Percentiles rank a stretch among this genome's conserved stretches.
Evolutionary conservation across 75 land plant species (phyloP).

Genomic region (Azolla pinnata): DNA sequence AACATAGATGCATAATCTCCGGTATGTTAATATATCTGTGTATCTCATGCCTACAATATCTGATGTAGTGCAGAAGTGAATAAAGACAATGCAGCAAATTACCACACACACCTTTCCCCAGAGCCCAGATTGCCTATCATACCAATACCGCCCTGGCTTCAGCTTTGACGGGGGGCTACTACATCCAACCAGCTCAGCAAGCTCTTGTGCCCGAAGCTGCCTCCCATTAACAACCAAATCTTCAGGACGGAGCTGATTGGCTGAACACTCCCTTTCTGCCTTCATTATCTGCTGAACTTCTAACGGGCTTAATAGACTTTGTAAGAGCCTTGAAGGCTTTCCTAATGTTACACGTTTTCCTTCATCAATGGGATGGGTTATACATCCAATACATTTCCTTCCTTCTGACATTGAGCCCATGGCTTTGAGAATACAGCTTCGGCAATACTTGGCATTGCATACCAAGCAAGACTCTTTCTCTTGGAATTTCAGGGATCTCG

Average conservation of each 20-base stretch:
- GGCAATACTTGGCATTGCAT: slow-evolving; percentile 83
- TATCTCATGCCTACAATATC: no score
- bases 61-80: background rate
- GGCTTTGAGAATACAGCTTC: slow-evolving; percentile 69
- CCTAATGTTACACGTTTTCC: slow-evolving; percentile 61
- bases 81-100: slow-evolving; percentile 4
- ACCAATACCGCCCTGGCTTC: slow-evolving; percentile 93
- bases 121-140: slow-evolving; percentile 91
- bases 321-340: slow-evolving; percentile 78
- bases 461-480: slow-evolving; percentile 91
- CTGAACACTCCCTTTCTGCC: slow-evolving; percentile 76
- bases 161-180: slow-evolving; percentile 67
- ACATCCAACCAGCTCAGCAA: slow-evolving; percentile 54
- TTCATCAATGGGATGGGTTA: slow-evolving; percentile 71
- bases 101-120: slow-evolving; percentile 99
- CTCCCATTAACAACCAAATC: slow-evolving; percentile 66
- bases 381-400: slow-evolving; percentile 81
- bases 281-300: slow-evolving; percentile 87
- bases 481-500: slow-evolving; percentile 53
- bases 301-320: slow-evolving; percentile 53
- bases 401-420: slow-evolving; percentile 99
- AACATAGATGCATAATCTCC: no score
- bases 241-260: slow-evolving; percentile 78
- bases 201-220: slow-evolving; percentile 54
- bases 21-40: no score